phyloP scores from a whole-genome alignment of 192 early-diverging fungal species.

The Phycomyces blakesleeanus region DNA sequence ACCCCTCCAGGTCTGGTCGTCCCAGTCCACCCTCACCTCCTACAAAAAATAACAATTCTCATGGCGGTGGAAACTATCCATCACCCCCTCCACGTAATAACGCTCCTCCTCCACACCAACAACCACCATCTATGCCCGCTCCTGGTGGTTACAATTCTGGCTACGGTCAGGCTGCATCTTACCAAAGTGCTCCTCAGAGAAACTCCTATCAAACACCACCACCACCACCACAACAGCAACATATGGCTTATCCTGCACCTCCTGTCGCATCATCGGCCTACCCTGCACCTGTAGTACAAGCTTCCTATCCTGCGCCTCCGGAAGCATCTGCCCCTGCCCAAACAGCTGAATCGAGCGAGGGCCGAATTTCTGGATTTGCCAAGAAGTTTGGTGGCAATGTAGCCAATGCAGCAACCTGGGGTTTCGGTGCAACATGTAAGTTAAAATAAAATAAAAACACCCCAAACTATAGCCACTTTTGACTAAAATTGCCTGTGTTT shows the following conservation, averaged over 20 bases:
- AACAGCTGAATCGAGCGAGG: slow-evolving; percentile 1
- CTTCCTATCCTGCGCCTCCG: slow-evolving; percentile 5
- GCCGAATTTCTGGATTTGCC: slow-evolving; percentile 12
- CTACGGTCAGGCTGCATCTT: background rate
- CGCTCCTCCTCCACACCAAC: too few relatives aligned
- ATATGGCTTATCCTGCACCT: slow-evolving; percentile 1
- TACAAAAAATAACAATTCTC: background rate
- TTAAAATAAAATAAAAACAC: too few relatives aligned
- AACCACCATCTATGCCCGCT: too few relatives aligned
- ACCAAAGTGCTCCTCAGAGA: background rate
- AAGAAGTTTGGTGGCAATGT: slow-evolving; percentile 29
- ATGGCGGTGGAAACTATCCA: background rate
- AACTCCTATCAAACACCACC: slow-evolving; percentile 5
- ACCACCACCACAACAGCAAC: background rate
- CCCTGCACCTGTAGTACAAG: slow-evolving; percentile 11
- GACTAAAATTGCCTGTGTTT: background rate
- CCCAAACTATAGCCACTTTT: too few relatives aligned
- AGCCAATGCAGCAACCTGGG: slow-evolving; percentile 28
- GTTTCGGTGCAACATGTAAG: slow-evolving; percentile 36
- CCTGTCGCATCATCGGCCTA: slow-evolving; percentile 9
- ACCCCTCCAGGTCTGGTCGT: background rate
- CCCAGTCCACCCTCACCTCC: background rate
- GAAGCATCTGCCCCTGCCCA: background rate
- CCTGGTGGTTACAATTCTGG: background rate
- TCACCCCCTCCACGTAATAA: background rate